A percentile compares a stretch with the other conserved stretches of the same genome.
Evolutionary conservation across 2,329 filamentous ascomycete genomes (phyloP).

Genomic region (Arachnopeziza araneosa): DNA sequence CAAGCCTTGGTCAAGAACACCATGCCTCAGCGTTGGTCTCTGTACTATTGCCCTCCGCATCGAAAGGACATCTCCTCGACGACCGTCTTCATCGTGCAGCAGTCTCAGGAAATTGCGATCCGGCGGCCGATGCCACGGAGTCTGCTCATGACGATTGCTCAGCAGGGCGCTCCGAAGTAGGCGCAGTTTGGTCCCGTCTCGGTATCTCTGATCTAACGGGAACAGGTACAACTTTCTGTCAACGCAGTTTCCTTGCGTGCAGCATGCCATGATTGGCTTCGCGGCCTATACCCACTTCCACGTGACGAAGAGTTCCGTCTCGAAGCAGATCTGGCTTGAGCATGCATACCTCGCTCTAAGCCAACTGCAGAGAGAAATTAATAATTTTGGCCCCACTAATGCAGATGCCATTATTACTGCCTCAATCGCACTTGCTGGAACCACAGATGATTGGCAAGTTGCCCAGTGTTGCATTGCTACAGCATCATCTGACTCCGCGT

Average conservation of each 20-base stretch:
- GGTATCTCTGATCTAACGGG: background rate
- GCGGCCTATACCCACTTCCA: slow-evolving; percentile 14
- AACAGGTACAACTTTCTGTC: slow-evolving; percentile 12
- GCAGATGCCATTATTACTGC: slow-evolving; percentile 15
- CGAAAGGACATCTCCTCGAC: slow-evolving; percentile 3
- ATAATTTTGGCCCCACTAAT: slow-evolving; percentile 11
- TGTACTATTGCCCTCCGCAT: slow-evolving; percentile 3
- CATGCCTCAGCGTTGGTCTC: background rate
- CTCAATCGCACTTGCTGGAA: slow-evolving; percentile 12
- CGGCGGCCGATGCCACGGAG: slow-evolving; percentile 8
- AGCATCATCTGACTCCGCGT: background rate
- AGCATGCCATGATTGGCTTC: slow-evolving; percentile 14
- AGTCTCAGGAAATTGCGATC: slow-evolving; percentile 10
- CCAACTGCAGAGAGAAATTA: slow-evolving; percentile 7
- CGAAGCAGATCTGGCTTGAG: slow-evolving; percentile 11
- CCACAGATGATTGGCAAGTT: slow-evolving; percentile 15
- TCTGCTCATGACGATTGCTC: slow-evolving; percentile 2
- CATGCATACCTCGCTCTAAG: slow-evolving; percentile 7
- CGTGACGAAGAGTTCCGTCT: slow-evolving; percentile 6
- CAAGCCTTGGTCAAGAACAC: slow-evolving; percentile 6
- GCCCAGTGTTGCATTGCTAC: background rate
- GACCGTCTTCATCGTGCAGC: slow-evolving; percentile 11
- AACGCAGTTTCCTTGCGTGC: slow-evolving; percentile 8
- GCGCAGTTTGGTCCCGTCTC: background rate
- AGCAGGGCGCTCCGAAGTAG: slow-evolving; percentile 12